Evolutionary conservation across 805 yeast species (phyloP).

Genomic region (Helenozyma baotianmanensis): DNA sequence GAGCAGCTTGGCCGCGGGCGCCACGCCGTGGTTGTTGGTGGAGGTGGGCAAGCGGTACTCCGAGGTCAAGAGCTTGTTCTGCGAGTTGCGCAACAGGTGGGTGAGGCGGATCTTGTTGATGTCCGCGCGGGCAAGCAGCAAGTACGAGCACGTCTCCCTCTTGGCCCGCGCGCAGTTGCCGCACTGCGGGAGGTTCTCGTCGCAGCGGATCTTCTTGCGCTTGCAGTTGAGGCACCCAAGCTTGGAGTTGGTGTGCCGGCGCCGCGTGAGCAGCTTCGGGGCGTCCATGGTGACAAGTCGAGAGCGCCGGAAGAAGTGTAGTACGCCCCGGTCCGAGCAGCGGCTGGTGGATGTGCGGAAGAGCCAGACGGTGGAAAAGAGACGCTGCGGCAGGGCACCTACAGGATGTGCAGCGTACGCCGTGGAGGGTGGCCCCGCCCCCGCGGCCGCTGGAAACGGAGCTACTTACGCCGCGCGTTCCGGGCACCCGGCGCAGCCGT

Average conservation of each 20-base stretch:
- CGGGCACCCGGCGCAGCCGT: too few relatives aligned
- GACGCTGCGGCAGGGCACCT: too few relatives aligned
- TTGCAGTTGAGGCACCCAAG: neutral
- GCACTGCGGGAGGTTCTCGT: neutral
- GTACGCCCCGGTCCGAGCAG: too few relatives aligned
- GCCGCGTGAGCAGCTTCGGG: neutral
- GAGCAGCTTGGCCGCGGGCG: neutral
- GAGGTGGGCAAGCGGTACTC: slow-evolving; percentile 27
- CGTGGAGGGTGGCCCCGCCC: too few relatives aligned
- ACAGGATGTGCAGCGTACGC: too few relatives aligned
- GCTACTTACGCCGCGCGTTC: too few relatives aligned
- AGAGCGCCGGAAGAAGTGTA: too few relatives aligned
- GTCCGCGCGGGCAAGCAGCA: slow-evolving; percentile 15
- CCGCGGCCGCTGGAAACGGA: too few relatives aligned
- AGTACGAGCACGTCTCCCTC: slow-evolving; percentile 24
- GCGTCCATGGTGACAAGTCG: too few relatives aligned
- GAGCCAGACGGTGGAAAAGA: too few relatives aligned
- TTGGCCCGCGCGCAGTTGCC: slow-evolving; percentile 24
- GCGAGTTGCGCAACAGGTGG: slow-evolving; percentile 24
- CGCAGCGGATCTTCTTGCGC: neutral
- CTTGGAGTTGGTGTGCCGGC: neutral
- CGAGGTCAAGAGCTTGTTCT: slow-evolving; percentile 21
- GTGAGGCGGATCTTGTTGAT: slow-evolving; percentile 21
- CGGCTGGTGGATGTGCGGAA: too few relatives aligned
- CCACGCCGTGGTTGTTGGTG: neutral